These are phyloP conservation scores for Phytophthora quininea DNA, from an alignment of 352 stramenopile species.

Conservation along the genomic window DNA sequence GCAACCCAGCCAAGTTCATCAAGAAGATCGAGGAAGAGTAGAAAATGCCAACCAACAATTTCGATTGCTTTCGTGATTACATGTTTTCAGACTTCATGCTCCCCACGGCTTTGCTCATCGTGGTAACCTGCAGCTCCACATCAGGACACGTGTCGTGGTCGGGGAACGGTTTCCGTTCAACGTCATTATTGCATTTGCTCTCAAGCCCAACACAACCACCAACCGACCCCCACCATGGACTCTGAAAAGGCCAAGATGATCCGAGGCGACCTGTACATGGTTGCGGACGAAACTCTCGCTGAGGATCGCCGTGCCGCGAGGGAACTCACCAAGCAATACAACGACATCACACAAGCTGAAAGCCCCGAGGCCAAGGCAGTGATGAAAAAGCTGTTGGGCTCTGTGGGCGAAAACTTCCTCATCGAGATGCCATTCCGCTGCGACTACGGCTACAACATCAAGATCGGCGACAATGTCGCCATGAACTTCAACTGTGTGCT, in stretches of 20 bases:
- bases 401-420: conserved; percentile 43
- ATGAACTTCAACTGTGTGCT: conserved; percentile 91
- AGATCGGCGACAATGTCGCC: conserved; percentile 74
- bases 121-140: background rate
- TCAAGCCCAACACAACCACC: background rate
- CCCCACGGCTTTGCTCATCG: background rate
- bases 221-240: conserved; percentile 4
- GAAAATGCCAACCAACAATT: conserved; percentile 3
- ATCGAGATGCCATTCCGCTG: conserved; percentile 89
- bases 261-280: conserved; percentile 60
- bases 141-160: background rate
- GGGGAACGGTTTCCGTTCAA: background rate
- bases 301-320: conserved; percentile 42
- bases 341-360: conserved; percentile 37
- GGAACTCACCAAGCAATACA: conserved; percentile 48
- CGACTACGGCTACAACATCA: conserved; percentile 90
- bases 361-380: conserved; percentile 31
- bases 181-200: conserved; percentile 20
- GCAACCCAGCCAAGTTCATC: conserved; percentile 80
- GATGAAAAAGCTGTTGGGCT: conserved; percentile 49
- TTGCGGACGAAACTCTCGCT: conserved; percentile 42
- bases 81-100: background rate
- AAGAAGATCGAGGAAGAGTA: conserved; percentile 47
- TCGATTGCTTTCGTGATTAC: background rate
- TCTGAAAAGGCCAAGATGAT: conserved; percentile 72